Evolutionary conservation across 2,329 filamentous ascomycete genomes (phyloP).

Genomic region (Neonectria hederae): DNA sequence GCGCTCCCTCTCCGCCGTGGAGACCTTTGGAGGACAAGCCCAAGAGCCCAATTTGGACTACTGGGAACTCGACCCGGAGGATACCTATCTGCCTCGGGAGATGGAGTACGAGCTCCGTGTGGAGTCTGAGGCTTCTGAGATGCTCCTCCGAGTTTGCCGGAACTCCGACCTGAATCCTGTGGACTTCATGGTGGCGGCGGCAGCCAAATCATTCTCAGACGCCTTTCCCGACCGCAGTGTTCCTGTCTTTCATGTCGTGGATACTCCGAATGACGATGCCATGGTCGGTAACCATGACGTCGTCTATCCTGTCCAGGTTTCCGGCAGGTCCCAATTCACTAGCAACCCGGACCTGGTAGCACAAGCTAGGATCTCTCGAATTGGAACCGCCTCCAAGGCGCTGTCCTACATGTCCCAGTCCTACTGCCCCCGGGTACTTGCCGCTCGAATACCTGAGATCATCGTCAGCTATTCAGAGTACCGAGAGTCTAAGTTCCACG

Average conservation of each 20-base stretch:
- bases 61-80: constrained; percentile 16
- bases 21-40: background rate
- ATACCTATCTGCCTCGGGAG: constrained; percentile 12
- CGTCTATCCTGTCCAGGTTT: background rate
- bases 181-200: constrained; percentile 9
- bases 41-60: background rate
- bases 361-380: background rate
- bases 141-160: constrained; percentile 1
- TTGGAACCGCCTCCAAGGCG: background rate
- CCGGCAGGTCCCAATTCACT: background rate
- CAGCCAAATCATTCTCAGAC: constrained; percentile 10
- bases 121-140: constrained; percentile 8
- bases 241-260: constrained; percentile 1
- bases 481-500: constrained; percentile 3
- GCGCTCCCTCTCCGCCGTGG: too few species aligned
- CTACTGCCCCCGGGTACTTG: background rate
- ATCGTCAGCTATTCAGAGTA: constrained; percentile 3
- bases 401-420: background rate
- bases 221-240: constrained; percentile 4
- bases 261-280: background rate
- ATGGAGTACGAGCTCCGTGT: constrained; percentile 7
- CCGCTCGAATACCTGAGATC: constrained; percentile 6
- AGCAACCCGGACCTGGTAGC: background rate
- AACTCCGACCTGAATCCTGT: constrained; percentile 6
- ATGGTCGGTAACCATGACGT: background rate